These are phyloP conservation scores for Agastache rugosa DNA, from an alignment of 257 asterid genomes.

Conservation along the genomic window DNA sequence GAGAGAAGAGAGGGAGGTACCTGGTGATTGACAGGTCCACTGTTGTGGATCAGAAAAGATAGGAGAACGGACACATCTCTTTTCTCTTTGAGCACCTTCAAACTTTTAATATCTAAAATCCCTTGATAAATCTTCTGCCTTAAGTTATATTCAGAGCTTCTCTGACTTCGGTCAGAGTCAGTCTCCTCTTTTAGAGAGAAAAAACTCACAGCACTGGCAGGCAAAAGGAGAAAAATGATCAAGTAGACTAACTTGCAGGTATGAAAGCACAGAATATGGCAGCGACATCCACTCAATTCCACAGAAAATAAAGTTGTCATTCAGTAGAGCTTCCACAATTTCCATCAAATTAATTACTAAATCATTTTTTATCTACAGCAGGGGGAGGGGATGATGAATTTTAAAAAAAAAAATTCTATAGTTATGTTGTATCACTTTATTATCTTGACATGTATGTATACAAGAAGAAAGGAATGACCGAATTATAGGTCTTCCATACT, in stretches of 20 bases:
- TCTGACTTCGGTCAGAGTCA: conserved; percentile 42
- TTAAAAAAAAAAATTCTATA: too few species aligned
- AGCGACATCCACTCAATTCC: neutral
- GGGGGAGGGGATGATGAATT: neutral
- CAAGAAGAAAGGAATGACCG: neutral
- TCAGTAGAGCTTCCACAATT: neutral
- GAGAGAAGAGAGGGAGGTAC: conserved; percentile 41
- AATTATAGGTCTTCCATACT: neutral
- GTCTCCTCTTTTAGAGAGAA: conserved; percentile 49
- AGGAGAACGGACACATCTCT: conserved; percentile 67
- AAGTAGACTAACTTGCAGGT: neutral
- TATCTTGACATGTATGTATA: neutral
- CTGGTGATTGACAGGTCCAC: conserved; percentile 96
- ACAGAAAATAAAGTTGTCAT: neutral
- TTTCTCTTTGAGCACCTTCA: conserved; percentile 79
- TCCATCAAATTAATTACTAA: neutral
- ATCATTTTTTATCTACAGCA: neutral
- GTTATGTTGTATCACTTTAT: too few species aligned
- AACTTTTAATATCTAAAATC: conserved; percentile 65
- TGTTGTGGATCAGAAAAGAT: conserved; percentile 81
- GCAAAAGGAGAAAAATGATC: neutral
- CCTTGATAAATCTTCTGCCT: conserved; percentile 58
- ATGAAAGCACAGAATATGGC: conserved; percentile 2
- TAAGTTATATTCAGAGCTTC: conserved; percentile 50
- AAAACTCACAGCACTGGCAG: conserved; percentile 44